These are phyloP conservation scores for Hanseniaspora clermontiae DNA, from an alignment of 805 yeast species.

Conservation along the genomic window DNA sequence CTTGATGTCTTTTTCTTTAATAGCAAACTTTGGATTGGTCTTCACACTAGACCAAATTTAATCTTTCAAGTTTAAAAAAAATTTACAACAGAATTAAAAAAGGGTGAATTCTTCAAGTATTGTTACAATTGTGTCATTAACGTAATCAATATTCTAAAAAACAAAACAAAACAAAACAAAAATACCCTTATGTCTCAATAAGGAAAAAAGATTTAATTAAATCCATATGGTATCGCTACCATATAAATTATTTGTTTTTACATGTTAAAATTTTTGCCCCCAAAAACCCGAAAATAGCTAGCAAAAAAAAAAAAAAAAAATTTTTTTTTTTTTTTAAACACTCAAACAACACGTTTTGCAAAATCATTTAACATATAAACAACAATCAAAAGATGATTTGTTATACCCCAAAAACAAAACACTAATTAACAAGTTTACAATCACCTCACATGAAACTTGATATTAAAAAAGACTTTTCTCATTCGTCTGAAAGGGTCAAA, in stretches of 20 bases:
- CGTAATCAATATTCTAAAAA: too few relatives aligned
- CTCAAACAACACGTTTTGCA: not conserved
- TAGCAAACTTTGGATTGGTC: too few relatives aligned
- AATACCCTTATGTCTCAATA: not conserved
- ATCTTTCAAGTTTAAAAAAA: too few relatives aligned
- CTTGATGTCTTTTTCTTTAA: too few relatives aligned
- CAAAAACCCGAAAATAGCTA: not conserved
- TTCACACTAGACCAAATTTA: too few relatives aligned
- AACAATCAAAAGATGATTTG: not conserved
- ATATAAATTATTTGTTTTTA: too few relatives aligned
- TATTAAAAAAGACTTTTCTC: slow-evolving; percentile 61
- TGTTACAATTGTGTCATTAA: too few relatives aligned
- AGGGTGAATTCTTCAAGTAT: too few relatives aligned
- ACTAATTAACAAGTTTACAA: too few relatives aligned
- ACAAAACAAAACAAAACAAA: not conserved
- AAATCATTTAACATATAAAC: not conserved
- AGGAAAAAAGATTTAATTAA: not conserved
- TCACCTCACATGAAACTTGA: slow-evolving; percentile 31
- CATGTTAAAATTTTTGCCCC: not conserved
- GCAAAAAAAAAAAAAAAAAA: not conserved
- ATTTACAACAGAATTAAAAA: too few relatives aligned
- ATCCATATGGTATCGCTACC: not conserved
- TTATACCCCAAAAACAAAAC: not conserved
- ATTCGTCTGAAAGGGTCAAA: slow-evolving; percentile 92
- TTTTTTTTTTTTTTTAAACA: not conserved